Conservation (phyloP, 495 filamentous ascomycete genomes). For the Beverwykella pulmonaria region DNA sequence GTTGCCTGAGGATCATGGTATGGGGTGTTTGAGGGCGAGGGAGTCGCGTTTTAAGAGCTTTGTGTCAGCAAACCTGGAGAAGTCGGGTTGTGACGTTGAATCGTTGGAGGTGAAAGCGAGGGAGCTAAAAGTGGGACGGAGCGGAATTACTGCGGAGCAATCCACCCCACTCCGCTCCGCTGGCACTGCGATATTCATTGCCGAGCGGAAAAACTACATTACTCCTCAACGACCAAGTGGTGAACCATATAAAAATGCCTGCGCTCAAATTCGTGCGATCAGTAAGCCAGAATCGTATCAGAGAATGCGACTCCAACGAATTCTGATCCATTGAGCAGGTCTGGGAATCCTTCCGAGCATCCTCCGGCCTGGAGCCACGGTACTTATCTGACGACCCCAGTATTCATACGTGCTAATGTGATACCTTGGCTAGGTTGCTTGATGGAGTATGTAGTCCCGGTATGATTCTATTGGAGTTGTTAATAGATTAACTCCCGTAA, state of each 20-base stretch:
- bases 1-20: slow-evolving; percentile 49
- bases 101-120: neutral
- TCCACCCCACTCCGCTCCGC: no score
- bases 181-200: neutral
- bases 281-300: neutral
- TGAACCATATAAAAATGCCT: slow-evolving; percentile 12
- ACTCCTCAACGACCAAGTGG: slow-evolving; percentile 13
- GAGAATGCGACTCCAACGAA: neutral
- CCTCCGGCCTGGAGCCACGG: slow-evolving; percentile 87
- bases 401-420: neutral
- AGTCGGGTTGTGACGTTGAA: no score
- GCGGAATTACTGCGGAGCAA: no score
- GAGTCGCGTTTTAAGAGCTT: slow-evolving; percentile 4
- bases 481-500: neutral
- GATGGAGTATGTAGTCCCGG: slow-evolving; percentile 45
- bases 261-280: slow-evolving; percentile 58
- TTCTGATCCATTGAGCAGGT: slow-evolving; percentile 55
- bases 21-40: neutral
- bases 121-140: neutral
- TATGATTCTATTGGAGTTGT: no score
- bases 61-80: neutral
- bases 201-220: slow-evolving; percentile 24
- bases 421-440: slow-evolving; percentile 36
- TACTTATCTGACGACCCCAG: slow-evolving; percentile 43
- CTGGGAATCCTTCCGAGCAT: slow-evolving; percentile 77